A percentile compares a stretch with the other conserved stretches of the same genome.
phyloP scores from a whole-genome alignment of 2,329 filamentous ascomycete genomes.

The Alternaria solani region DNA sequence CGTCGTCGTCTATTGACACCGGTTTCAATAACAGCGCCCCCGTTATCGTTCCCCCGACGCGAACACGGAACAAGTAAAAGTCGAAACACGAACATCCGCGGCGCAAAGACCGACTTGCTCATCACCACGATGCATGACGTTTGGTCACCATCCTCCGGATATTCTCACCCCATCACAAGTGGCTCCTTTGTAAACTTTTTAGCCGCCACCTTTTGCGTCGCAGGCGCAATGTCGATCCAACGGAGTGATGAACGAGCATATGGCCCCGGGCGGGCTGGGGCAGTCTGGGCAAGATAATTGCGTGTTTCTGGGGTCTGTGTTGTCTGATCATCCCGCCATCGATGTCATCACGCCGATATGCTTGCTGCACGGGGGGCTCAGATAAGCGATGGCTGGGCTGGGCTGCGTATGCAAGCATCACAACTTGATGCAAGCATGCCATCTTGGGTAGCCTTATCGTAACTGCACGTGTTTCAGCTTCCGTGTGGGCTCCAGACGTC shows the following conservation, averaged over 20 bases:
- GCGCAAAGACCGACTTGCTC: neutral
- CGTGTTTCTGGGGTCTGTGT: neutral
- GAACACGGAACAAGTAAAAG: neutral
- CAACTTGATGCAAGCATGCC: slow-evolving; percentile 4
- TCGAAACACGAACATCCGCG: neutral
- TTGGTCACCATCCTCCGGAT: neutral
- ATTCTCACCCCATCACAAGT: neutral
- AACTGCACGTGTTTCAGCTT: slow-evolving; percentile 14
- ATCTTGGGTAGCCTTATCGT: slow-evolving; percentile 1
- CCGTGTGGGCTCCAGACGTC: slow-evolving; percentile 5
- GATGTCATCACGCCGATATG: slow-evolving; percentile 11
- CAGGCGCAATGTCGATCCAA: slow-evolving; percentile 6
- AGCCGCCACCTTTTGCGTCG: slow-evolving; percentile 3
- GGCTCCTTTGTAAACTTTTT: neutral
- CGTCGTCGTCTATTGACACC: neutral
- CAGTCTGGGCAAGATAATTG: slow-evolving; percentile 2
- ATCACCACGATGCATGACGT: slow-evolving; percentile 4
- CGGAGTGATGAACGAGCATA: neutral
- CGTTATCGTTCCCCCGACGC: neutral
- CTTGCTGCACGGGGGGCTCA: neutral
- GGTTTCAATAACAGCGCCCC: neutral
- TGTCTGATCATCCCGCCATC: slow-evolving; percentile 8
- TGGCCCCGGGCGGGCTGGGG: neutral
- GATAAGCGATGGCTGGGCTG: slow-evolving; percentile 8
- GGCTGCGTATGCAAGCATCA: neutral